Evolutionary conservation across 1,284 basidiomycete genomes (phyloP), one percentile per base, ranked within the genome.

Genomic region (Ceratobasidium papillatum): DNA sequence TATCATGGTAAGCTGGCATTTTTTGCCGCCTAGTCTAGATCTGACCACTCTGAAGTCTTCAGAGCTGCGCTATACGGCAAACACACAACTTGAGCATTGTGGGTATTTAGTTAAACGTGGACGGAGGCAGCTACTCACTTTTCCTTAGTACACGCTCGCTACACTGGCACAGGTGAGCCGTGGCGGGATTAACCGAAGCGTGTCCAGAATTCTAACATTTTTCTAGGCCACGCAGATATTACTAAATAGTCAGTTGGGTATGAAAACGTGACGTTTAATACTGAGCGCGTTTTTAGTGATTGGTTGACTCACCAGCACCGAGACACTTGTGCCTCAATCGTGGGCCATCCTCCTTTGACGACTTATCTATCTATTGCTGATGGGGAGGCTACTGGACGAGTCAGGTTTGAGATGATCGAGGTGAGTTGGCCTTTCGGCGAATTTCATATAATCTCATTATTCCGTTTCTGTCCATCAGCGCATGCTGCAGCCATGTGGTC

Each of bases 401-500:
- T 92, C n/a, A 94, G 90, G 80, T 99, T 98, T 81, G 97, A 99
- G 84, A 91, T 97, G 88, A 91, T 93, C 2, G 96, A 99, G 91
- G 96, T 97, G 78, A 75, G 90, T 82, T 43, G 3, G 3, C n/a
- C 22, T 19, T 8, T 32, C 38, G 36, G 54, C 32, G 52, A 22
- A 45, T n/a, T 66, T 61, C 14, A 1, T 45, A 58, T n/a, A 52
- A 41, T 65, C 38, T 64, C 58, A 36, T 75, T 22, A 58, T 41
- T 58, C 71, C 49, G 51, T 71, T 54, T 41, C 32, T 43, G 51
- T 64, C 32, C 45, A 30, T 65, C 80, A 98, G 96, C 90, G 92
- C 76, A 98, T 99, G 96, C 86, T 99, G 52, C 96, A 99, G 81
- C 97, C 97, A n/a, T 99, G 95, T 80, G 97, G 96, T 0, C 95